Conservation (phyloP, 2,329 filamentous ascomycete genomes). For the Arthrobotrys sinensis region DNA sequence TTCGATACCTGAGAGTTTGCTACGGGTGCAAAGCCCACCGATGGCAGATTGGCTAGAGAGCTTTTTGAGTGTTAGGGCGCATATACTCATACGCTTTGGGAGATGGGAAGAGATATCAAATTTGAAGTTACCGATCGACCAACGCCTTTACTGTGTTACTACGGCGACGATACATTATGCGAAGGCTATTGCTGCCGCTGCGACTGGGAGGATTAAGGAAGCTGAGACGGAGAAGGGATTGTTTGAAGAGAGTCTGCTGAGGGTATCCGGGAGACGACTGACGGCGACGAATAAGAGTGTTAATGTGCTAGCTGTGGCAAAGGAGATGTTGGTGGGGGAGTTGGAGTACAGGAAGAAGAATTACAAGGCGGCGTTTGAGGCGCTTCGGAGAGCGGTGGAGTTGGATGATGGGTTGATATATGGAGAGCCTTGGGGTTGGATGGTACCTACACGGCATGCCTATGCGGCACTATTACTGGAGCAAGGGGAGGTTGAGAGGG, state of each 20-base stretch:
- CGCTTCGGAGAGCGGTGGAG: slow-evolving; percentile 73
- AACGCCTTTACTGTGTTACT: slow-evolving; percentile 77
- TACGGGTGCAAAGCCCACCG: slow-evolving; percentile 77
- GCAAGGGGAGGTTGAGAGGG: slow-evolving; percentile 74
- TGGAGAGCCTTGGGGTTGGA: slow-evolving; percentile 84
- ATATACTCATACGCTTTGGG: slow-evolving; percentile 81
- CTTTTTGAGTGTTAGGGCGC: slow-evolving; percentile 78
- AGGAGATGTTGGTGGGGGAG: slow-evolving; percentile 80
- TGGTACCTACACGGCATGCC: slow-evolving; percentile 81
- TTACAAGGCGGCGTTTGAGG: slow-evolving; percentile 74
- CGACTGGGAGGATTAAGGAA: slow-evolving; percentile 72
- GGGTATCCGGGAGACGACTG: slow-evolving; percentile 72
- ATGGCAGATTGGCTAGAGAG: slow-evolving; percentile 86
- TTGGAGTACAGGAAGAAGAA: slow-evolving; percentile 78
- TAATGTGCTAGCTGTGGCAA: slow-evolving; percentile 65
- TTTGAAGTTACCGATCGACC: slow-evolving; percentile 74
- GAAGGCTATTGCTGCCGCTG: slow-evolving; percentile 77
- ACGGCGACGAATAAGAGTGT: slow-evolving; percentile 74
- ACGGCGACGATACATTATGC: slow-evolving; percentile 79
- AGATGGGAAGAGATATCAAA: slow-evolving; percentile 77
- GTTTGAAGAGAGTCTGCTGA: slow-evolving; percentile 72
- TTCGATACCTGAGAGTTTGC: slow-evolving; percentile 75
- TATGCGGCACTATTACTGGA: slow-evolving; percentile 80
- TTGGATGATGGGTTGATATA: slow-evolving; percentile 78
- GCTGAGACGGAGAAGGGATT: slow-evolving; percentile 71